These are phyloP conservation scores for Ogataea glucozyma DNA, from an alignment of 805 yeast genomes.

Conservation along the genomic window DNA sequence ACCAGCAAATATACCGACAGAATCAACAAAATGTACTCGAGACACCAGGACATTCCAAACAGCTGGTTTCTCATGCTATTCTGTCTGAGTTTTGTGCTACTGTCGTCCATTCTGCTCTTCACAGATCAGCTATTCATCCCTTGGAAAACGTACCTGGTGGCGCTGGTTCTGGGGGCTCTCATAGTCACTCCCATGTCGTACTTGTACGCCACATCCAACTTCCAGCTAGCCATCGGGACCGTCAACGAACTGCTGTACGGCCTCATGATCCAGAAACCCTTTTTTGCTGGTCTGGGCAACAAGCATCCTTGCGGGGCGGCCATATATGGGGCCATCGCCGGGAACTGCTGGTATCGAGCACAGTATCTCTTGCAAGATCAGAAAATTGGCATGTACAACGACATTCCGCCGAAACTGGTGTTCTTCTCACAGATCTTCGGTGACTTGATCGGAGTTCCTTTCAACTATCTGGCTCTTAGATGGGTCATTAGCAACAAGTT, in stretches of 20 bases:
- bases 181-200: conserved; percentile 52
- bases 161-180: conserved; percentile 43
- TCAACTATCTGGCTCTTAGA: conserved; percentile 48
- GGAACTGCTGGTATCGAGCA: conserved; percentile 54
- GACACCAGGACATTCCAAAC: conserved; percentile 43
- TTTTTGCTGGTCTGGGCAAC: conserved; percentile 17
- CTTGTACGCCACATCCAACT: conserved; percentile 51
- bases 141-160: conserved; percentile 45
- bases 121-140: conserved; percentile 36
- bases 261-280: conserved; percentile 40
- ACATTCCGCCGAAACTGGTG: conserved; percentile 50
- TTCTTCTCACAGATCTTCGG: conserved; percentile 55
- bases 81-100: conserved; percentile 36
- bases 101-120: conserved; percentile 36
- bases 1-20: conserved; percentile 40
- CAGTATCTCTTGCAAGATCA: conserved; percentile 42
- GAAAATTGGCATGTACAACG: conserved; percentile 55
- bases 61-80: conserved; percentile 45
- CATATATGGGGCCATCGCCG: conserved; percentile 52
- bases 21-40: conserved; percentile 42
- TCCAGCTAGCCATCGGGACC: conserved; percentile 53
- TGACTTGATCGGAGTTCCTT: conserved; percentile 52
- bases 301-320: conserved; percentile 51
- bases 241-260: conserved; percentile 53
- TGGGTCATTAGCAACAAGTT: conserved; percentile 46